Percentiles rank a stretch among this genome's conserved stretches.
phyloP scores from a whole-genome alignment of 768 basidiomycete species.

The Dendrothele bispora region DNA sequence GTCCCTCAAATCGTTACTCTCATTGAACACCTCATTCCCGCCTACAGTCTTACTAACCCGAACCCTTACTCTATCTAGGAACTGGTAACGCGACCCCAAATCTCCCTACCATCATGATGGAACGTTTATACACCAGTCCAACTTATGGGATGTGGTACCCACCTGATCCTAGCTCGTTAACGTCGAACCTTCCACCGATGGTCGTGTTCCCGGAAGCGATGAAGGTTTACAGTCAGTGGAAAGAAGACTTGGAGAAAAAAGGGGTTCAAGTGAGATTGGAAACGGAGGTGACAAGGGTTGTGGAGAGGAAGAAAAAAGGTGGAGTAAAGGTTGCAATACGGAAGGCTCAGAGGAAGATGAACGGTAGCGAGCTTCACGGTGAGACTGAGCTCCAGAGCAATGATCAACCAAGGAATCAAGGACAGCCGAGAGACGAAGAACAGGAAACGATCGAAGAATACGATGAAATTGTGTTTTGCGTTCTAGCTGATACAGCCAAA shows the following conservation, averaged over 20 bases:
- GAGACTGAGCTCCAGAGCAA: not conserved
- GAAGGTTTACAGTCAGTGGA: constrained; percentile 8
- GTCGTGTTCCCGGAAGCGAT: constrained; percentile 11
- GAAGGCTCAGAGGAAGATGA: too few relatives aligned
- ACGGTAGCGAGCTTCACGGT: too few relatives aligned
- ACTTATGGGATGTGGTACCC: constrained; percentile 13
- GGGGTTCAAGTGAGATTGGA: constrained; percentile 5
- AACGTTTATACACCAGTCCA: constrained; percentile 9
- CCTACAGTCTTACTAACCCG: too few relatives aligned
- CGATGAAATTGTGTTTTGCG: constrained; percentile 11
- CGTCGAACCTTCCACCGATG: constrained; percentile 12
- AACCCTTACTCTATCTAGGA: not conserved
- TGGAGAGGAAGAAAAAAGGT: constrained; percentile 4
- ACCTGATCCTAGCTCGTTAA: constrained; percentile 3
- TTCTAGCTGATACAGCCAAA: constrained; percentile 9
- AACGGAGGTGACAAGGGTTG: constrained; percentile 4
- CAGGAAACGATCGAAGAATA: constrained; percentile 4
- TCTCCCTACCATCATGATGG: constrained; percentile 13
- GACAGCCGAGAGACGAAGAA: not conserved
- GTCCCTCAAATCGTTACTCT: not conserved
- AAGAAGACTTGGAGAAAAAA: constrained; percentile 2
- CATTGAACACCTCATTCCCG: not conserved
- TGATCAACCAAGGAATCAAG: not conserved
- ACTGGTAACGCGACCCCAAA: constrained; percentile 13
- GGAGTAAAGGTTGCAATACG: constrained; percentile 2